Evolutionary conservation across 2,329 filamentous ascomycete genomes (phyloP), one percentile per base, ranked within the genome.

Genomic region (Apiospora arundinis): DNA sequence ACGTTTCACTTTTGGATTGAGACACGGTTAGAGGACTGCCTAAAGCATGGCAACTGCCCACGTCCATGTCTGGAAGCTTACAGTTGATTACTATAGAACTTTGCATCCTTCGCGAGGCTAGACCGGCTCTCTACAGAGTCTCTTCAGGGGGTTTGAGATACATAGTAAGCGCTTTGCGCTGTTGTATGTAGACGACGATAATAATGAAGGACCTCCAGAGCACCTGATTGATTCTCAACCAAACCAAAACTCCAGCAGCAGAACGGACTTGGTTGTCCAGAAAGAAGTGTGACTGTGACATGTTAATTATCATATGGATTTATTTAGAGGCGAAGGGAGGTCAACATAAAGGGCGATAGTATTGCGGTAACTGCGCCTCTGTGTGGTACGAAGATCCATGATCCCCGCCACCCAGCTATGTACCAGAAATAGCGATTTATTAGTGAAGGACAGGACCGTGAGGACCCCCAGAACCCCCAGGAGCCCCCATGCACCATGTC

Each of bases 21-120:
- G 37, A 63, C 56, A 63, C 4, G 37, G 52, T 16, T 32, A 9
- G 2, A 37, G 52, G 52, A 60, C 16, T 37, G 28, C 52, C 52
- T 28, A 18, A 60, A 60, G 52, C 23, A 60, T 60, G 52, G 52
- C 16, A 37, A 60, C 52, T 60, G 32, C 56, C 56, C 56, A 40
- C 56, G 56, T n/a, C 56, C 56, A 63, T 63, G 56, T 63, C 56
- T 63, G 56, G 56, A 40, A 63, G 56, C 18, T 21, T 63, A 40
- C 32, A 12, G 18, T n/a, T 12, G 56, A 23, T 40, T 12, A 9
- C 56, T 32, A n/a, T 40, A 7, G 18, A 21, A 60, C 16, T 11
- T 18, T 32, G 14, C 18, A 60, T 32, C 25, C 18, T 37, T 40
- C 5, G 52, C 9, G 56, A 63, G 56, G 56, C 52, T 37, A 37